Evolutionary conservation across 2,329 filamentous ascomycete species (phyloP).

Genomic region (Beauveria caledonica): DNA sequence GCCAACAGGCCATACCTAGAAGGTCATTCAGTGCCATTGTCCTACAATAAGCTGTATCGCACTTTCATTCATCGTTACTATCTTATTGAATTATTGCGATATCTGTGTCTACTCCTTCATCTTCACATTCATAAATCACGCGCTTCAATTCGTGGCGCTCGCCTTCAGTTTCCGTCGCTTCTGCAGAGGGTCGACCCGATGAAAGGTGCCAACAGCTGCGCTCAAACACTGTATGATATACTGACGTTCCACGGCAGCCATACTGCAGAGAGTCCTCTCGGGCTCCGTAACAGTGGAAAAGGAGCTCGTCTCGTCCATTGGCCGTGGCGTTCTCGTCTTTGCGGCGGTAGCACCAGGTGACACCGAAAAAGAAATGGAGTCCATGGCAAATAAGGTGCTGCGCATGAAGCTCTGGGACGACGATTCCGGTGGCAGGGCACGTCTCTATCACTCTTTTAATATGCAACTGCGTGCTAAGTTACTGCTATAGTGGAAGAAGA

Average conservation of each 20-base stretch:
- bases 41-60: no score
- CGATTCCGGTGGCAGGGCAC: constrained; percentile 58
- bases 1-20: not conserved
- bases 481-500: constrained; percentile 70
- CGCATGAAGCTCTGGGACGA: constrained; percentile 92
- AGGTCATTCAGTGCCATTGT: not conserved
- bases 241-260: constrained; percentile 47
- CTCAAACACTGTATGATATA: not conserved
- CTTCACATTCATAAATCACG: not conserved
- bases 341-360: constrained; percentile 87
- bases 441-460: constrained; percentile 16
- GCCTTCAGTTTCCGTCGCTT: not conserved
- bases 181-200: not conserved
- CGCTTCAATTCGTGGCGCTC: not conserved
- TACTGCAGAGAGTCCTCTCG: constrained; percentile 88
- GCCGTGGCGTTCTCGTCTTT: constrained; percentile 81
- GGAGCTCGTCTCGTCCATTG: constrained; percentile 82
- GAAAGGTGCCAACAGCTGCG: not conserved
- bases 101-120: no score
- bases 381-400: constrained; percentile 74
- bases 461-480: constrained; percentile 8
- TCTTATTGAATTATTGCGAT: no score
- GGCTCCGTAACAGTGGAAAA: constrained; percentile 94
- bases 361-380: constrained; percentile 78
- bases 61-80: no score